Evolutionary conservation across 75 land plant genomes (phyloP), one percentile per base, ranked within the genome.

Genomic region (Picea glauca): DNA sequence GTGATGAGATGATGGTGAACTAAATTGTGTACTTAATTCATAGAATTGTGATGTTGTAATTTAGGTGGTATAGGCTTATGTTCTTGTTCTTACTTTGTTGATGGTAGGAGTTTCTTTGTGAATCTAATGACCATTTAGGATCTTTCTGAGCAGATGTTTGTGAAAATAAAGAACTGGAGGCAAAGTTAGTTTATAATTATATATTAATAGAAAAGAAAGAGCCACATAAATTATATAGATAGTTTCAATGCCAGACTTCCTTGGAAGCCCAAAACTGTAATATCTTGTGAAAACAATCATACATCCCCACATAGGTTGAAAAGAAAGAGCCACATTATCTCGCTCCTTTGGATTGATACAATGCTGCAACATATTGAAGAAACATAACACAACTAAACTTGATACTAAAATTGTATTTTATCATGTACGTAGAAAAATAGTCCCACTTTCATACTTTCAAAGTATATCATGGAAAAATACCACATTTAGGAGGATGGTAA

Each of bases 261-360:
- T n/a, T n/a, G n/a, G n/a, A n/a, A n/a, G n/a, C n/a, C n/a, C n/a
- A n/a, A n/a, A n/a, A n/a, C n/a, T n/a, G n/a, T n/a, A n/a, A n/a
- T n/a, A n/a, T n/a, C n/a, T n/a, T n/a, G n/a, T n/a, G n/a, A n/a
- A n/a, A n/a, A n/a, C n/a, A n/a, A n/a, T n/a, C n/a, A n/a, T n/a
- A n/a, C n/a, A n/a, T n/a, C n/a, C n/a, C n/a, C n/a, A n/a, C n/a
- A n/a, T n/a, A n/a, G n/a, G n/a, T n/a, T n/a, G n/a, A n/a, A 96
- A 96, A 21, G 99, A 94, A 64, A 89, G 90, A 7, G 99, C 98
- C 75, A 92, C 98, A 75, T 88, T 89, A 78, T 96, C 99, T 60
- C 94, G 92, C 21, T 96, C 99, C 67, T 87, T 85, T 23, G 90
- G 80, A 80, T 86, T 90, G 65, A 43, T 62, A 30, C 99, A 86